Percentiles rank a stretch among this genome's conserved stretches.
Evolutionary conservation across 139 green algal genomes (phyloP).

Genomic region (Limnomonas spitsbergensis): DNA sequence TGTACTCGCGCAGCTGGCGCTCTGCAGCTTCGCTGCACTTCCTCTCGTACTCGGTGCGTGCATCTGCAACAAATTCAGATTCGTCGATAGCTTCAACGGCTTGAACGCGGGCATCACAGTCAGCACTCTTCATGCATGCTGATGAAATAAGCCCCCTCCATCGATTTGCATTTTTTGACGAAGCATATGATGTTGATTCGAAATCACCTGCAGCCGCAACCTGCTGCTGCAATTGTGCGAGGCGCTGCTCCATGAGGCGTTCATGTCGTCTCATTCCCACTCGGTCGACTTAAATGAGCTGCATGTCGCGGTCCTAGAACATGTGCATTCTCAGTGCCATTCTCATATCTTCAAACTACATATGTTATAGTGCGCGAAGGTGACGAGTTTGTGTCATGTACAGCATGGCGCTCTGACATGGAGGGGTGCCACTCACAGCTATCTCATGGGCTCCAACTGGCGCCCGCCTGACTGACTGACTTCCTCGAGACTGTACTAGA

Average conservation of each 20-base stretch:
- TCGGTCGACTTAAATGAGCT: background rate
- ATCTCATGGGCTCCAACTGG: too few species aligned
- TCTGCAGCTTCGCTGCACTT: conserved; percentile 1
- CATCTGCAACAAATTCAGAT: background rate
- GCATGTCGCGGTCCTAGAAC: background rate
- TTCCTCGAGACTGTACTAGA: too few species aligned
- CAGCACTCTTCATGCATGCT: background rate
- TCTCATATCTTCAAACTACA: background rate
- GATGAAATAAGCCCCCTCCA: background rate
- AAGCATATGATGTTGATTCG: background rate
- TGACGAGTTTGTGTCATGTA: too few species aligned
- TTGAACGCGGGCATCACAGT: background rate
- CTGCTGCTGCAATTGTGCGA: background rate
- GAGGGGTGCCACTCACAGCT: too few species aligned
- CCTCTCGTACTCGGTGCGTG: background rate
- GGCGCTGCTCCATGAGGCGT: background rate
- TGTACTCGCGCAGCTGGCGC: background rate
- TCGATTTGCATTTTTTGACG: too few species aligned
- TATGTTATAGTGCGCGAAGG: too few species aligned
- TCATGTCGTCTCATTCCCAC: too few species aligned
- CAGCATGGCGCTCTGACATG: too few species aligned
- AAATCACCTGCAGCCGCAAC: background rate
- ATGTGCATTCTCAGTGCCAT: background rate
- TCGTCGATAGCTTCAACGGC: too few species aligned
- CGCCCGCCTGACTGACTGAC: too few species aligned